Conservation (phyloP, 345 rosid genomes). For the Murraya koenigii region DNA sequence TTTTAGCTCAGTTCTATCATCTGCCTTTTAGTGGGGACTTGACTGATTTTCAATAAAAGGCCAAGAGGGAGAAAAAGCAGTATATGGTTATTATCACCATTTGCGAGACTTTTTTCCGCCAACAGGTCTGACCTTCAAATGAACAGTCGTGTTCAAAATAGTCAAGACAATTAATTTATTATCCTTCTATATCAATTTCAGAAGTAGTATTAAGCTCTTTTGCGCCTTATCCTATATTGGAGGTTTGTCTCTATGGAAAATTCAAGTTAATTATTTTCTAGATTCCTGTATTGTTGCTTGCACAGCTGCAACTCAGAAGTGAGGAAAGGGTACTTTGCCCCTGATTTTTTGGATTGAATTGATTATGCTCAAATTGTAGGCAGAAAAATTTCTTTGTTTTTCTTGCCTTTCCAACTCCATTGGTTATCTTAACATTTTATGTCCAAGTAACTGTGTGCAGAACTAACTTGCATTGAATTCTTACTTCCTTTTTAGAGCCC, state of each 20-base stretch:
- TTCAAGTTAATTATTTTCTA: too few species aligned
- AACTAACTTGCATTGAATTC: background rate
- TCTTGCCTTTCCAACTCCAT: background rate
- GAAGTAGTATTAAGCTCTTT: background rate
- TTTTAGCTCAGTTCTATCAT: background rate
- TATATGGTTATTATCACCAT: background rate
- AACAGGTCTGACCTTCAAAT: background rate
- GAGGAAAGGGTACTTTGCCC: background rate
- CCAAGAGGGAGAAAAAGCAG: background rate
- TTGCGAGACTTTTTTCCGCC: background rate
- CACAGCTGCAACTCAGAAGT: background rate
- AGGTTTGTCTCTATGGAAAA: too few species aligned
- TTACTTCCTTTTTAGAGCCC: conserved; percentile 53
- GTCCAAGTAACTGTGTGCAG: background rate
- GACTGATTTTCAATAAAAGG: background rate
- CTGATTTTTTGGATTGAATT: background rate
- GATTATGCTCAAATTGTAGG: background rate
- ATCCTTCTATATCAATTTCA: background rate
- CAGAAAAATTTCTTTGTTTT: background rate
- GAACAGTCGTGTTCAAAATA: background rate
- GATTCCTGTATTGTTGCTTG: background rate
- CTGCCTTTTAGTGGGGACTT: background rate
- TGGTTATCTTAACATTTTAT: background rate
- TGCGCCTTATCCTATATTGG: too few species aligned
- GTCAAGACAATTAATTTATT: background rate